A percentile compares a stretch with the other conserved stretches of the same genome.
These are phyloP conservation scores for Metschnikowia lachancei DNA, from an alignment of 805 yeast genomes.

Conservation along the genomic window DNA sequence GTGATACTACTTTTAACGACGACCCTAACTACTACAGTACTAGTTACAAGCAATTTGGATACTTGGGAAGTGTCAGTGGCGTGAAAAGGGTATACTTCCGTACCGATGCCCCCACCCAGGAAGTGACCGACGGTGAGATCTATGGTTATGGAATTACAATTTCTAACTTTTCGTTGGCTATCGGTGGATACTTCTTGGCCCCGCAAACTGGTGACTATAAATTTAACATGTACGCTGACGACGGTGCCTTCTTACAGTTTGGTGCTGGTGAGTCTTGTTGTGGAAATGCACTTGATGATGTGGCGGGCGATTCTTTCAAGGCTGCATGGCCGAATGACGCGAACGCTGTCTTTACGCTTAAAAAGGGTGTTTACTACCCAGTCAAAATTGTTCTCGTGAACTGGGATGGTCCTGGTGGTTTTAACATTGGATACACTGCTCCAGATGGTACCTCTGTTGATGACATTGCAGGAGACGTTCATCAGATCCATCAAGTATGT, in stretches of 20 bases:
- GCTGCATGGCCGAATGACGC: slow-evolving; percentile 6
- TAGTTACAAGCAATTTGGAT: slow-evolving; percentile 8
- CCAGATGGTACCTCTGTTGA: neutral
- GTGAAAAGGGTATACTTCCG: no score
- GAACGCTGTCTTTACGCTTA: neutral
- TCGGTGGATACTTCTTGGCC: slow-evolving; percentile 12
- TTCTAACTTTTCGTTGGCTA: slow-evolving; percentile 9
- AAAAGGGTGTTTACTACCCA: slow-evolving; percentile 11
- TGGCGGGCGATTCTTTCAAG: slow-evolving; percentile 6
- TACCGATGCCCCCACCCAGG: no score
- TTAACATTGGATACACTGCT: slow-evolving; percentile 2
- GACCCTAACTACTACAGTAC: slow-evolving; percentile 6
- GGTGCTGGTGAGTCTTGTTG: slow-evolving; percentile 10
- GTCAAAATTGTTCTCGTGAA: slow-evolving; percentile 8
- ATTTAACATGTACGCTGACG: slow-evolving; percentile 8
- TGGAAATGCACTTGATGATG: slow-evolving; percentile 2
- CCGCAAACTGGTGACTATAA: slow-evolving; percentile 6
- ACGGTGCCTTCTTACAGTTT: slow-evolving; percentile 8
- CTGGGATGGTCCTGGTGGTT: slow-evolving; percentile 5
- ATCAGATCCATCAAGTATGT: neutral
- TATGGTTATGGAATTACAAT: neutral
- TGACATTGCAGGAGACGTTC: slow-evolving; percentile 5
- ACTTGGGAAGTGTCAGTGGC: no score
- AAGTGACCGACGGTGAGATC: no score
- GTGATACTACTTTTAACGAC: neutral